Evolutionary conservation across 2,329 filamentous ascomycete genomes (phyloP).

Genomic region (Verticillium klebahnii): DNA sequence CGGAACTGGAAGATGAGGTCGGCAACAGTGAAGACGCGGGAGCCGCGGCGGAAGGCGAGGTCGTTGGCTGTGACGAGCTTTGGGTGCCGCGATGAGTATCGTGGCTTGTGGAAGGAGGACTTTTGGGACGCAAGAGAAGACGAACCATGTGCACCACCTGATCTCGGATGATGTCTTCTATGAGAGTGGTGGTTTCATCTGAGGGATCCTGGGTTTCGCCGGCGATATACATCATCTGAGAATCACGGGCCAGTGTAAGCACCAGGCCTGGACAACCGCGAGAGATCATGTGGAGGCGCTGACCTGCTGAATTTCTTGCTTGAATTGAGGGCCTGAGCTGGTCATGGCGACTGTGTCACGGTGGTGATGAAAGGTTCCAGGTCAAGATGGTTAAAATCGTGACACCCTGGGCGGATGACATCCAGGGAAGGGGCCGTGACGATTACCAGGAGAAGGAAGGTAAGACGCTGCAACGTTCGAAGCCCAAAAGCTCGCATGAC

Average conservation of each 20-base stretch:
- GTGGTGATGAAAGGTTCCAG: not conserved
- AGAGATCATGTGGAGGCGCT: not conserved
- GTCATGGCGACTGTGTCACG: not conserved
- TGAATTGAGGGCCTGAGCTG: conserved; percentile 3
- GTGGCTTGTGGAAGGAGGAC: not conserved
- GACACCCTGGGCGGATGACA: too few relatives aligned
- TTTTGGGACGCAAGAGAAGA: not conserved
- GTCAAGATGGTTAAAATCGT: not conserved
- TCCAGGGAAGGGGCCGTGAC: too few relatives aligned
- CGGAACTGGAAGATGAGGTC: conserved; percentile 19
- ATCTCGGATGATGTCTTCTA: conserved; percentile 15
- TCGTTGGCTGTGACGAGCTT: conserved; percentile 13
- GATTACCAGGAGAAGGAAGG: too few relatives aligned
- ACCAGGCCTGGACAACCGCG: not conserved
- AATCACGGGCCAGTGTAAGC: not conserved
- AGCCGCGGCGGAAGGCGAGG: conserved; percentile 15
- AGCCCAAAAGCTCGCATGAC: not conserved
- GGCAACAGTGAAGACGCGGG: conserved; percentile 13
- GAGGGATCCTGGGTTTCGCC: conserved; percentile 13
- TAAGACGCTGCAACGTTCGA: too few relatives aligned
- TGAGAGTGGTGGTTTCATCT: conserved; percentile 10
- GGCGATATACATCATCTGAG: conserved; percentile 18
- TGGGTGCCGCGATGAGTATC: not conserved
- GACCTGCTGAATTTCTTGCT: conserved; percentile 10
- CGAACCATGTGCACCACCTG: conserved; percentile 14